A percentile compares a stretch with the other conserved stretches of the same genome.
phyloP scores from a whole-genome alignment of 164 flowering plant genomes.

The Sextonia rubra region DNA sequence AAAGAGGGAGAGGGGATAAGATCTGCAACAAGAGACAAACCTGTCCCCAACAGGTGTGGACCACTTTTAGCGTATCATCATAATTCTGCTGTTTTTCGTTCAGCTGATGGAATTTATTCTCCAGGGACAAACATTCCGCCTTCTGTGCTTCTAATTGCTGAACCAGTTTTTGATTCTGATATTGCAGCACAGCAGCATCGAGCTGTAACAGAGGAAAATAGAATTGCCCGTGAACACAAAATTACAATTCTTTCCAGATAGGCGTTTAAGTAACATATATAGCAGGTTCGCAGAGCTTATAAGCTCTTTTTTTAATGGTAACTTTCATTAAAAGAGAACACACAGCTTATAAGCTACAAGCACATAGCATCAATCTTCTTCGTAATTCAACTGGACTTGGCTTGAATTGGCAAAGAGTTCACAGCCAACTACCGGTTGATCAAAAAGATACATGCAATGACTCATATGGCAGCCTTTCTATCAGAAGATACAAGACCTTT shows the following conservation, averaged over 20 bases:
- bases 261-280: background rate
- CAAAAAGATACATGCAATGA: no score
- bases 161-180: slow-evolving; percentile 76
- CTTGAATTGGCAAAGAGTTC: background rate
- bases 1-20: background rate
- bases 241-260: background rate
- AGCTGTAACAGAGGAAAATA: slow-evolving; percentile 37
- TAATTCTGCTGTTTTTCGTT: slow-evolving; percentile 56
- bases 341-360: background rate
- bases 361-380: no score
- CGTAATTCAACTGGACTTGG: background rate
- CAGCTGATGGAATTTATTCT: slow-evolving; percentile 43
- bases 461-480: background rate
- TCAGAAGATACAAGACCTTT: no score
- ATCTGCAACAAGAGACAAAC: slow-evolving; percentile 24
- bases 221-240: background rate
- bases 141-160: slow-evolving; percentile 84
- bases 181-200: slow-evolving; percentile 73
- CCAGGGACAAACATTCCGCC: slow-evolving; percentile 48
- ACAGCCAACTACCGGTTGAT: background rate
- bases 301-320: no score
- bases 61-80: slow-evolving; percentile 44
- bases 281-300: background rate
- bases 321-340: no score
- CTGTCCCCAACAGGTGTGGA: slow-evolving; percentile 60